Percentiles rank a stretch among this genome's conserved stretches.
These are phyloP conservation scores for Peronospora tabacina DNA, from an alignment of 352 stramenopile genomes.

Conservation along the genomic window DNA sequence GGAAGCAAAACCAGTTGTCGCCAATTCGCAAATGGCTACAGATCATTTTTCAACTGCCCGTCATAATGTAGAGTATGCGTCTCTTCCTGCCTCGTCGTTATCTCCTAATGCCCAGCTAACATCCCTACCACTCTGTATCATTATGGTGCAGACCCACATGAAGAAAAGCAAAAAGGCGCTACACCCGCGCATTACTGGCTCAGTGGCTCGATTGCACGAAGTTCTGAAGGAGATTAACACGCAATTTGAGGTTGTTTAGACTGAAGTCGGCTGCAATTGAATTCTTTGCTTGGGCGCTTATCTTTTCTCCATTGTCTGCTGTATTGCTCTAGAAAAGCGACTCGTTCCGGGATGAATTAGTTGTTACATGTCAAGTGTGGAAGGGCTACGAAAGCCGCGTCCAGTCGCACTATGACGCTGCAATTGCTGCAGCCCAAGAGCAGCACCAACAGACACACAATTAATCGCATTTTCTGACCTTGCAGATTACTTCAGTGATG, in stretches of 20 bases:
- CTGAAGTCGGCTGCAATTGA: too few relatives aligned
- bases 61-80: conserved; percentile 24
- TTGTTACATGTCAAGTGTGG: conserved; percentile 74
- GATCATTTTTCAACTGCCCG: conserved; percentile 2
- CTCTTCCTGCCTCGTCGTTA: too few relatives aligned
- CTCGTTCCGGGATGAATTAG: conserved; percentile 56
- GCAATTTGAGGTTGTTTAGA: conserved; percentile 70
- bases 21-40: conserved; percentile 6
- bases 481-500: too few relatives aligned
- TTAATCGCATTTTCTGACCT: background rate
- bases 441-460: conserved; percentile 2
- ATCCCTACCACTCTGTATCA: too few relatives aligned
- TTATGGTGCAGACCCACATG: conserved; percentile 53
- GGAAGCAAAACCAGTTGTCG: conserved; percentile 10
- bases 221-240: conserved; percentile 82
- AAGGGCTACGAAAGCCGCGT: conserved; percentile 78
- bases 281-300: too few relatives aligned
- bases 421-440: conserved; percentile 18
- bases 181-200: conserved; percentile 68
- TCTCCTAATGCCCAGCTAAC: background rate
- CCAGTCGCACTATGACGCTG: conserved; percentile 52
- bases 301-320: background rate
- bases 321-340: conserved; percentile 57
- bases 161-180: conserved; percentile 86
- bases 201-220: conserved; percentile 67